phyloP scores from a whole-genome alignment of 148 eudicot genomes.

The Beta vulgaris region DNA sequence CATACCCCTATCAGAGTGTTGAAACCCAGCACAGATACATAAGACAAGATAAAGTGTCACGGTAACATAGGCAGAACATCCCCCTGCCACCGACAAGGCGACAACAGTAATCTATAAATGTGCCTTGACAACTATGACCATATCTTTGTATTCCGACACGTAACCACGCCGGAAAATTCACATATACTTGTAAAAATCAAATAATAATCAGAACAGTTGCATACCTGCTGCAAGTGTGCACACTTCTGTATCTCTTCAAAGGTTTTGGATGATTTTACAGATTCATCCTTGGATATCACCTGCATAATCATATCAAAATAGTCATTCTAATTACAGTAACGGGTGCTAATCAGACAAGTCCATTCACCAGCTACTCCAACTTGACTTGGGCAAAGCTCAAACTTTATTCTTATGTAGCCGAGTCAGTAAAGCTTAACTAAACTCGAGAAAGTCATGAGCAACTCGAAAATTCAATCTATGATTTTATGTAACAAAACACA shows the following conservation, averaged over 20 bases:
- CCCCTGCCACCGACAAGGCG: neutral
- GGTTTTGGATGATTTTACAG: constrained; percentile 81
- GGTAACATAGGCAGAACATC: too few relatives aligned
- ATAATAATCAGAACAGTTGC: neutral
- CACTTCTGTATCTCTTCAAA: constrained; percentile 71
- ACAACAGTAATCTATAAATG: neutral
- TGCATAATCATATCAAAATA: constrained; percentile 26
- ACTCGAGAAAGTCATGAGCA: neutral
- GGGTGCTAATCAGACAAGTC: neutral
- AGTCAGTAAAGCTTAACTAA: too few relatives aligned
- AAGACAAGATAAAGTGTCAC: too few relatives aligned
- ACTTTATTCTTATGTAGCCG: too few relatives aligned
- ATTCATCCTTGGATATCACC: constrained; percentile 98
- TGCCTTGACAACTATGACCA: neutral
- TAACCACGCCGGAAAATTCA: neutral
- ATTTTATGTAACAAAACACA: neutral
- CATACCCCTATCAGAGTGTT: too few relatives aligned
- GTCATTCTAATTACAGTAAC: too few relatives aligned
- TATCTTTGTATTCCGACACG: neutral
- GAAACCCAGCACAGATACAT: too few relatives aligned
- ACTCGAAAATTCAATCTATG: neutral
- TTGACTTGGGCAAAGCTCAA: neutral
- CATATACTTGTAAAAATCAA: neutral
- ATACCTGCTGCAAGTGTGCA: constrained; percentile 81
- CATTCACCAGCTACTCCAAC: neutral